These are phyloP conservation scores for Schwanniomyces sp. DNA, from an alignment of 805 yeast species.

Conservation along the genomic window DNA sequence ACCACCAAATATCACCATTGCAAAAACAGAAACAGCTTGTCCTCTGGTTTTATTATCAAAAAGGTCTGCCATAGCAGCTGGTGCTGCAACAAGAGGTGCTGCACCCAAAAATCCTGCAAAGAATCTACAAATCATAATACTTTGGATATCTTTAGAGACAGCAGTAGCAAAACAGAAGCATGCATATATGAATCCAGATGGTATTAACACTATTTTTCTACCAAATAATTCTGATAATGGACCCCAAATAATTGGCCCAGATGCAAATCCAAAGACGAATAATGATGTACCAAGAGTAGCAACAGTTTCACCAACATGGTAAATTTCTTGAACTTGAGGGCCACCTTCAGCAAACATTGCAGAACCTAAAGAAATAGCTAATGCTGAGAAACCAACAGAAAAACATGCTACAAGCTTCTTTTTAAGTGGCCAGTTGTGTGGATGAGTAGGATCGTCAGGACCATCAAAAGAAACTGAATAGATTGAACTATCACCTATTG, in stretches of 20 bases:
- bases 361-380: slow-evolving; percentile 68
- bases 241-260: slow-evolving; percentile 88
- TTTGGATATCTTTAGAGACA: slow-evolving; percentile 72
- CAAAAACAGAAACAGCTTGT: slow-evolving; percentile 66
- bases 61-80: slow-evolving; percentile 85
- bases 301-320: slow-evolving; percentile 60
- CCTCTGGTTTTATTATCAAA: slow-evolving; percentile 70
- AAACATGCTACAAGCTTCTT: slow-evolving; percentile 22
- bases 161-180: slow-evolving; percentile 64
- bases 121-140: slow-evolving; percentile 74
- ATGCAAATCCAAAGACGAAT: slow-evolving; percentile 87
- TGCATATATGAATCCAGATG: slow-evolving; percentile 39
- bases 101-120: slow-evolving; percentile 82
- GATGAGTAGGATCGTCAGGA: slow-evolving; percentile 74
- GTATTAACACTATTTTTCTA: slow-evolving; percentile 42
- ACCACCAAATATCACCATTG: slow-evolving; percentile 72
- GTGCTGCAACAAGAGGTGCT: slow-evolving; percentile 76
- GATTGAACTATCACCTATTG: slow-evolving; percentile 53
- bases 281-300: slow-evolving; percentile 74
- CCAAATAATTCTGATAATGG: slow-evolving; percentile 30
- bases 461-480: slow-evolving; percentile 78
- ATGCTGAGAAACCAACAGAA: slow-evolving; percentile 32
- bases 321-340: slow-evolving; percentile 46
- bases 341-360: slow-evolving; percentile 75
- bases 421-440: slow-evolving; percentile 67